Evolutionary conservation across 768 basidiomycete species (phyloP), one percentile per base, ranked within the genome.

Genomic region (Hygrophorus pudorinus): DNA sequence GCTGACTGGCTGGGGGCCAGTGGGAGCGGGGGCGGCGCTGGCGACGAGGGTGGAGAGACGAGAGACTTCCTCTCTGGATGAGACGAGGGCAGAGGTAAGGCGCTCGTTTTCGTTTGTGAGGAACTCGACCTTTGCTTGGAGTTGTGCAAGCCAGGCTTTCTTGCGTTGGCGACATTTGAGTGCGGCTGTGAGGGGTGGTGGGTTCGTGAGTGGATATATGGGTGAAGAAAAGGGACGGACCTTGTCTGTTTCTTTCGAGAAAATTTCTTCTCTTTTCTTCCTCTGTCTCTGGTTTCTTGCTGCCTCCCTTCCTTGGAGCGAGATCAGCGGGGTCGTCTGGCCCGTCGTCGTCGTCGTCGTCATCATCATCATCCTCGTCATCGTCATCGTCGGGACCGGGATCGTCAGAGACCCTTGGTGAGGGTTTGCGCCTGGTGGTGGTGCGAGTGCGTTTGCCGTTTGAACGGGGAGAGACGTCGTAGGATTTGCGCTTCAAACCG

Each of bases 151-250:
- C 96, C 96, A 99, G 4, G 91, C 91, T 63, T 99, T 99, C 66
- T 99, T 99, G 47, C 96, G 85, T 59, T 99, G 96, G 29, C 96
- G 90, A 65, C 96, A 99, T 67, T 98, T 98, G 53, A 98, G 79
- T 5, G 96, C 96, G 49, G 96, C 94, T 97, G 53, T n/a, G 1
- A 43, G 9, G 38, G 24, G 29, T n/a, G 10, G 27, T 50, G 48
- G 57, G 40, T 42, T 29, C 29, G 38, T 6, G 35, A 48, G 32
- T 13, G 45, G 38, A 24, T 29, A 32, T 48, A 48, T 20, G 16
- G 32, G 33, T 27, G 20, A 12, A 17, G 46, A 31, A 29, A 45
- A 45, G 50, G 24, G 17, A 2, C 70, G 41, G 49, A 97, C 94
- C 94, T 76, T 98, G 96, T 56, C 96, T 75, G 59, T 99, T 99